Evolutionary conservation across 2,329 filamentous ascomycete species (phyloP), one percentile per base, ranked within the genome.

Genomic region (Verticillium nubilum): DNA sequence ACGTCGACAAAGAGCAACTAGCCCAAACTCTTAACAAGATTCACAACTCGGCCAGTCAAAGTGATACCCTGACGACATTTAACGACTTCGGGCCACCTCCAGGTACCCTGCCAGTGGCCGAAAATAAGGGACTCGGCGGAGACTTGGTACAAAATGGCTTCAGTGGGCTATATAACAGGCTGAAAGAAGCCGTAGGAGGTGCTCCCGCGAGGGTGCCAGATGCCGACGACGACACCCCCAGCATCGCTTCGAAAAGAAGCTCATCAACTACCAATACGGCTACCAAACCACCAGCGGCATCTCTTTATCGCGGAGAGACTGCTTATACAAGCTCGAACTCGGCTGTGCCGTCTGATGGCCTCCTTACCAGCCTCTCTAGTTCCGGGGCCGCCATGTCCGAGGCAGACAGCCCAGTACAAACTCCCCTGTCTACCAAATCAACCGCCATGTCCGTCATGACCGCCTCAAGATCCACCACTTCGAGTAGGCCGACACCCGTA

Each of bases 11-110:
- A 69, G 89, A 92, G 63, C 87, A 90, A 60, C 80, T 94, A 37
- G 86, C 90, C 33, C 85, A 91, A 63, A 85, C 89, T 19, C 85
- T 97, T 62, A 90, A 96, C 74, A 88, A 91, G 67, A 97, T 97
- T 65, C 94, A 97, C 73, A 92, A 81, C 56, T 87, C 90, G 5
- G 92, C 93, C n/a, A 96, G 90, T 69, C 90, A 91, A 70, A 90
- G 90, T 33, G 89, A 90, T 63, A 85, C 87, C 33, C 80, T 98
- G 54, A 98, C 94, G 2, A 96, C 92, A 9, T 98, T 98, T 75
- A 96, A 96, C 74, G 93, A 97, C 69, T 93, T 96, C 68, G 90
- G 89, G 1, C 83, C 88, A 0, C 87, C 88, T 1, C 87, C 90
- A 0, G 77, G 80, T 2, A 79, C 83, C 1, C 76, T 84, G 1